Percentiles rank a stretch among this genome's conserved stretches.
Conservation (phyloP, 805 yeast species). For the Candida namnaoensis region DNA sequence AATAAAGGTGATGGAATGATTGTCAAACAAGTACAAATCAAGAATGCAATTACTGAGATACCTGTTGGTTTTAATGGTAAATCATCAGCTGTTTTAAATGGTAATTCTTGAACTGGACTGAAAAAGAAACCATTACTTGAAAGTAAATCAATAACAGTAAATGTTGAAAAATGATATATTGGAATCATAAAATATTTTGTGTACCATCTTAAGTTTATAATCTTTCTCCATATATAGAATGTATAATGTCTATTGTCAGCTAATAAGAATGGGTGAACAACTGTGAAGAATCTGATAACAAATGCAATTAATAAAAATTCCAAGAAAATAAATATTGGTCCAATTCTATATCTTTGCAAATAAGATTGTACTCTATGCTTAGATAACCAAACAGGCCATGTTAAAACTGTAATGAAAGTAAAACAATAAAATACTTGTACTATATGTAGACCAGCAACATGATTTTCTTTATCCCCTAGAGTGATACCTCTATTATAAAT, state of each 20-base stretch:
- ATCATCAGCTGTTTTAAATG: slow-evolving; percentile 23
- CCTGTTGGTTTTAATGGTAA: slow-evolving; percentile 33
- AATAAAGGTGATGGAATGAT: slow-evolving; percentile 86
- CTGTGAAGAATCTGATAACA: slow-evolving; percentile 50
- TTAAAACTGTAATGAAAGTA: slow-evolving; percentile 52
- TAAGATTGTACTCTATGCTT: slow-evolving; percentile 31
- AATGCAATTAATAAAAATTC: slow-evolving; percentile 30
- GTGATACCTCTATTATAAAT: slow-evolving; percentile 75
- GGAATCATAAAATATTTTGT: slow-evolving; percentile 49
- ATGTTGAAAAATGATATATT: slow-evolving; percentile 53
- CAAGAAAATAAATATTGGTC: slow-evolving; percentile 19
- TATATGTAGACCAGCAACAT: slow-evolving; percentile 57
- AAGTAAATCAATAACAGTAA: slow-evolving; percentile 26
- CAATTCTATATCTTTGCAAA: slow-evolving; percentile 16
- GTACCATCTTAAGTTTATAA: slow-evolving; percentile 43
- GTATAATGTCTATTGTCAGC: slow-evolving; percentile 95
- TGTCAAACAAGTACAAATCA: slow-evolving; percentile 46
- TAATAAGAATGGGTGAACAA: slow-evolving; percentile 81
- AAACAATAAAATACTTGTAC: slow-evolving; percentile 79
- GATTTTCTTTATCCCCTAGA: slow-evolving; percentile 87
- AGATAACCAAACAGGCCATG: slow-evolving; percentile 69
- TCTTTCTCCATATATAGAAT: slow-evolving; percentile 70
- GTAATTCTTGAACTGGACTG: slow-evolving; percentile 24
- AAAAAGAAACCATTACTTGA: slow-evolving; percentile 26
- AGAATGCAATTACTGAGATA: slow-evolving; percentile 39